These are phyloP conservation scores for Citrullus amarus DNA, from an alignment of 306 rosid genomes.

Conservation along the genomic window DNA sequence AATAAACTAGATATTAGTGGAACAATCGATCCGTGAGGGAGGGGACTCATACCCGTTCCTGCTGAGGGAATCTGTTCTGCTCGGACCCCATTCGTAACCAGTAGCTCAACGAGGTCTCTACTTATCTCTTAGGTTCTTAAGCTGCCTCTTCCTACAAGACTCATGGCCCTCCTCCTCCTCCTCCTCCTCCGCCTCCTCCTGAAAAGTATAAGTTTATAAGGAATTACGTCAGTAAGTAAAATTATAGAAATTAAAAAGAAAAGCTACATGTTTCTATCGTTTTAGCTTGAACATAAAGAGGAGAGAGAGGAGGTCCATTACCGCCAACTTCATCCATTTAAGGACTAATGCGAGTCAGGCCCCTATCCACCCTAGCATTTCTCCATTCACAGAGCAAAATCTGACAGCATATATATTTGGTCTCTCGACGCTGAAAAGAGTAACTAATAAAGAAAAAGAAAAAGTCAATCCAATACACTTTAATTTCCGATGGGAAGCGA, in stretches of 20 bases:
- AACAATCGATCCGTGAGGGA: neutral
- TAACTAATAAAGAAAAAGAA: constrained; percentile 7
- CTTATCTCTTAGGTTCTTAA: neutral
- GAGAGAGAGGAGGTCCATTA: neutral
- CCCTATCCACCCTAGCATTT: neutral
- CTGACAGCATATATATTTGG: constrained; percentile 30
- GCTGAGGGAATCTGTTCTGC: constrained; percentile 83
- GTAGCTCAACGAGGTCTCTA: neutral
- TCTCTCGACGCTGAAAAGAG: constrained; percentile 13
- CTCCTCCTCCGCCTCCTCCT: neutral
- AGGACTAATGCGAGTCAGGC: neutral
- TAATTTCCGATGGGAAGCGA: neutral
- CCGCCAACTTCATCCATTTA: constrained; percentile 2
- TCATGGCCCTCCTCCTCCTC: constrained; percentile 1
- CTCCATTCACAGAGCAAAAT: constrained; percentile 10
- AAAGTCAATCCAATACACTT: neutral
- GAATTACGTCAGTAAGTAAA: neutral
- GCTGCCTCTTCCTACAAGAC: neutral
- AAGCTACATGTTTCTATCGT: neutral
- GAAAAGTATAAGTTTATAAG: neutral
- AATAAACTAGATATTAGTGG: neutral
- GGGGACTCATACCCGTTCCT: constrained; percentile 53
- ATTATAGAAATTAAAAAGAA: neutral
- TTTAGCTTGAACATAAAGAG: neutral
- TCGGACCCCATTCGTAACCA: constrained; percentile 67